These are phyloP conservation scores for Lactifluus volemus DNA, from an alignment of 768 basidiomycete species.

Conservation along the genomic window DNA sequence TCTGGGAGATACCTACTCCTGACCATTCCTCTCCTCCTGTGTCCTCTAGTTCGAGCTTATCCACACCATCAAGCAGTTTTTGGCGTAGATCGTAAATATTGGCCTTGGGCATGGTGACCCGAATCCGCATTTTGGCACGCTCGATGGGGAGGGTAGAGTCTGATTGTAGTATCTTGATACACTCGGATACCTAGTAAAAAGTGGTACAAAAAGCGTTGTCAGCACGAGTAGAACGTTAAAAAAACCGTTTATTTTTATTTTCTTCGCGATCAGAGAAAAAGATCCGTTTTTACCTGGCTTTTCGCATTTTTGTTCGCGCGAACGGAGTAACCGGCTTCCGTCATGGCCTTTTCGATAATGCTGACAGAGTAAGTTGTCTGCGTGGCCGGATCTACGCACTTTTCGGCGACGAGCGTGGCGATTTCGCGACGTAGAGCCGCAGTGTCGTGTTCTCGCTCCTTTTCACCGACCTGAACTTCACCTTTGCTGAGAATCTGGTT, in stretches of 20 bases:
- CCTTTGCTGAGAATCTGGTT: constrained; percentile 87
- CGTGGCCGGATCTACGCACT: constrained; percentile 89
- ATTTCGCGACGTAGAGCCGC: constrained; percentile 79
- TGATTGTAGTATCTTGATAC: constrained; percentile 74
- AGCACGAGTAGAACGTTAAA: no score
- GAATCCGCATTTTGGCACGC: constrained; percentile 86
- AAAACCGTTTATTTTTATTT: no score
- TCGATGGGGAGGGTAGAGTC: constrained; percentile 87
- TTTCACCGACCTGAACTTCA: constrained; percentile 94
- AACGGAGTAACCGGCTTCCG: constrained; percentile 88
- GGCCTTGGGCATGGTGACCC: constrained; percentile 58
- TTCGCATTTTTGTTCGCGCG: constrained; percentile 87
- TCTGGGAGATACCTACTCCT: constrained; percentile 46
- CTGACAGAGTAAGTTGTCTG: constrained; percentile 87
- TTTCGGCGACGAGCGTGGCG: constrained; percentile 88
- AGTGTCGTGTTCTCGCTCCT: constrained; percentile 87
- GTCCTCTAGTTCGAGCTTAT: constrained; percentile 80
- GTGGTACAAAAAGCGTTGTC: neutral
- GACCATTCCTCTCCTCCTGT: constrained; percentile 75
- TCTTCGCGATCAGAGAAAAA: no score
- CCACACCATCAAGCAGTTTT: constrained; percentile 61
- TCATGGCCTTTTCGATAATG: constrained; percentile 97
- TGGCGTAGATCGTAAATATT: constrained; percentile 65
- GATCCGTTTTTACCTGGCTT: constrained; percentile 54
- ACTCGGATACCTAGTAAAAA: constrained; percentile 73